Evolutionary conservation across 2,329 filamentous ascomycete species (phyloP).

Genomic region (Chrysoporthe puriensis): DNA sequence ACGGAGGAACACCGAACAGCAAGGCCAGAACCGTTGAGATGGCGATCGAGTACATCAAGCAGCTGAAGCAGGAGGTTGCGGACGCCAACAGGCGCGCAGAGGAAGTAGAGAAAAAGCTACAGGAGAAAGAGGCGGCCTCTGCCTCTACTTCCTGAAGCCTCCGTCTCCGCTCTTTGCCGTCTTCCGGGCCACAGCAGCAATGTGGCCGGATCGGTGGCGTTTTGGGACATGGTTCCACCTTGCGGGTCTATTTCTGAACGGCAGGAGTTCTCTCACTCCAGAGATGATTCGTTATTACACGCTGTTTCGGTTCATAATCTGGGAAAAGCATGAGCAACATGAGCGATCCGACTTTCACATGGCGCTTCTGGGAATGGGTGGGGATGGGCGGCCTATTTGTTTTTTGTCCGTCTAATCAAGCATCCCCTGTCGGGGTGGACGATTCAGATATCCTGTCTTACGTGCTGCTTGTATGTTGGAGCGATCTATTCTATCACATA

Average conservation of each 20-base stretch:
- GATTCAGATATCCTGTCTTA: not conserved
- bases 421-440: not conserved
- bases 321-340: no score
- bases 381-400: not conserved
- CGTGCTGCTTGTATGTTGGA: not conserved
- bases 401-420: not conserved
- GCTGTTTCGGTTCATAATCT: not conserved
- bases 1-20: slow-evolving; percentile 68
- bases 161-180: not conserved
- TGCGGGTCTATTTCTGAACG: no score
- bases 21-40: slow-evolving; percentile 98
- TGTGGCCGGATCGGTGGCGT: not conserved
- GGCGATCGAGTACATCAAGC: slow-evolving; percentile 93
- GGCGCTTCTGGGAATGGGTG: not conserved
- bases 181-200: not conserved
- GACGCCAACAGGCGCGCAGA: slow-evolving; percentile 66
- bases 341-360: no score
- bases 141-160: not conserved
- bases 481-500: not conserved
- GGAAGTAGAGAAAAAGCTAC: slow-evolving; percentile 65
- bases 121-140: slow-evolving; percentile 17
- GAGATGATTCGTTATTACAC: not conserved
- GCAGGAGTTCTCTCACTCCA: not conserved
- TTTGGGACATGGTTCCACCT: not conserved
- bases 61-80: slow-evolving; percentile 73